phyloP scores from a whole-genome alignment of 768 basidiomycete genomes.

The Collybiopsis luxurians region DNA sequence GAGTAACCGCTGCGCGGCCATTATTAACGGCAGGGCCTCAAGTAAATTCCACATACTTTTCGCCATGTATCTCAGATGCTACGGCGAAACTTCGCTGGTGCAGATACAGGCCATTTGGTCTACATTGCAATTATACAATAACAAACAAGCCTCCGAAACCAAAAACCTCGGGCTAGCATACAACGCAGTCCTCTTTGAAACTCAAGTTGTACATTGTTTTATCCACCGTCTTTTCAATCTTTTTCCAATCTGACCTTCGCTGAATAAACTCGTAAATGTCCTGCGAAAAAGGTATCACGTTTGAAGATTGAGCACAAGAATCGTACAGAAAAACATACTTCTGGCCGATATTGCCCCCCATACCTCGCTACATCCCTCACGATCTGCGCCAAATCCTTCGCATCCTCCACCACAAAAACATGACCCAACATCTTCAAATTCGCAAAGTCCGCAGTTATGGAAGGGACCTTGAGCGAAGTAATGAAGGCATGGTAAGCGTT shows the following conservation, averaged over 20 bases:
- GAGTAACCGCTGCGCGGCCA: too few relatives aligned
- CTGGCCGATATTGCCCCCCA: slow-evolving; percentile 91
- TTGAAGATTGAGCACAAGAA: background rate
- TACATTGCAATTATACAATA: too few relatives aligned
- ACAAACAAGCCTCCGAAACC: too few relatives aligned
- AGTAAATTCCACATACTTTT: too few relatives aligned
- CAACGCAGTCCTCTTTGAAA: slow-evolving; percentile 88
- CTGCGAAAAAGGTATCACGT: slow-evolving; percentile 27
- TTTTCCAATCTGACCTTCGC: slow-evolving; percentile 95
- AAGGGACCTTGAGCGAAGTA: slow-evolving; percentile 76
- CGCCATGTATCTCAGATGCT: too few relatives aligned
- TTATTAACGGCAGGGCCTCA: too few relatives aligned
- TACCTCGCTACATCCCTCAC: slow-evolving; percentile 94
- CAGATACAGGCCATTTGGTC: too few relatives aligned
- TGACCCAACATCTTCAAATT: slow-evolving; percentile 97
- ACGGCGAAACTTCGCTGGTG: too few relatives aligned
- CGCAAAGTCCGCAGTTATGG: slow-evolving; percentile 87
- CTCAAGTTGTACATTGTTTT: slow-evolving; percentile 93
- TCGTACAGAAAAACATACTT: slow-evolving; percentile 52
- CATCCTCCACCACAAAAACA: slow-evolving; percentile 93
- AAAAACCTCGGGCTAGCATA: slow-evolving; percentile 34
- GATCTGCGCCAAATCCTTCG: slow-evolving; percentile 94
- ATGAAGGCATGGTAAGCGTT: slow-evolving; percentile 94
- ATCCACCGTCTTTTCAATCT: slow-evolving; percentile 95
- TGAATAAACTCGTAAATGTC: slow-evolving; percentile 98